Percentiles rank a stretch among this genome's conserved stretches.
Conservation (phyloP, 1,284 basidiomycete species). For the Porodaedalea pini region DNA sequence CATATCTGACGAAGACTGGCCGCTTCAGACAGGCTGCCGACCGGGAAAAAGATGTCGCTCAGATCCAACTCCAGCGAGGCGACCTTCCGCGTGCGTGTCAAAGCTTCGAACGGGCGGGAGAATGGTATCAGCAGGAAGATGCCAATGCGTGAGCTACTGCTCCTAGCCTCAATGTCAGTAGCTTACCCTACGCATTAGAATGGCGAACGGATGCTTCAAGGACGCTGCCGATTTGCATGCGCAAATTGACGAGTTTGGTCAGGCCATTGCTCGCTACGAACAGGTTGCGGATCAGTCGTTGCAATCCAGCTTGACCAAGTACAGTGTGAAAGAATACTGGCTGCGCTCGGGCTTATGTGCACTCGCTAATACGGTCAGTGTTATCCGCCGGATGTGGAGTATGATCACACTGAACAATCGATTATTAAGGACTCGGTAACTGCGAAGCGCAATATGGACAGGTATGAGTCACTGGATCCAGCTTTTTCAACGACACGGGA, state of each 20-base stretch:
- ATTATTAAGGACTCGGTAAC: conserved; percentile 75
- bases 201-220: conserved; percentile 93
- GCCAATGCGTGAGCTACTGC: conserved; percentile 79
- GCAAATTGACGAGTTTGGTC: conserved; percentile 80
- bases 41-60: conserved; percentile 93
- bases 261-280: conserved; percentile 87
- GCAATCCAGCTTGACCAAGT: conserved; percentile 86
- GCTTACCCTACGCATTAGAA: conserved; percentile 46
- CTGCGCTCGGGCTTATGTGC: conserved; percentile 85
- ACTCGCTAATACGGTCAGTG: conserved; percentile 79
- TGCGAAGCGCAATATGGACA: conserved; percentile 72
- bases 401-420: conserved; percentile 1
- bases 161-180: conserved; percentile 4
- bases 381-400: background rate
- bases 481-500: conserved; percentile 86
- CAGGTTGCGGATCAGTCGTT: conserved; percentile 88
- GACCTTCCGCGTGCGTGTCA: conserved; percentile 78
- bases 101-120: conserved; percentile 89
- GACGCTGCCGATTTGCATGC: conserved; percentile 95
- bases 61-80: conserved; percentile 80
- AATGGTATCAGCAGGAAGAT: conserved; percentile 97
- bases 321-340: conserved; percentile 99
- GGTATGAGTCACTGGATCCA: conserved; percentile 74
- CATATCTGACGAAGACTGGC: conserved; percentile 79
- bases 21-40: conserved; percentile 98